These are phyloP conservation scores for Auricularia heimuer DNA, from an alignment of 768 basidiomycete species.

Conservation along the genomic window DNA sequence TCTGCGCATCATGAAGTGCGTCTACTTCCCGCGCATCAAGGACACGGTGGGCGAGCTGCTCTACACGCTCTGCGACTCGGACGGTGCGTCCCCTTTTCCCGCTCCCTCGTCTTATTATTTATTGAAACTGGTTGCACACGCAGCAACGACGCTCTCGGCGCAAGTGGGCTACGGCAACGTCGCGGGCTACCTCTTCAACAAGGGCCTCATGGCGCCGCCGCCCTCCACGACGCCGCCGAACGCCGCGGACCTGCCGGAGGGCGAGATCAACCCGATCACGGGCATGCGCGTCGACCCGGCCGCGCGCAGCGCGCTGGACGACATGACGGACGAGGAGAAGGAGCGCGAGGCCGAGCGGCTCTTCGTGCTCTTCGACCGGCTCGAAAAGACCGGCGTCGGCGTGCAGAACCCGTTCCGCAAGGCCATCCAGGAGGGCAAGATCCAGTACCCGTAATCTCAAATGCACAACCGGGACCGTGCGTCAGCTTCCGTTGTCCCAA, in stretches of 20 bases:
- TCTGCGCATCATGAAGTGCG: conserved; percentile 62
- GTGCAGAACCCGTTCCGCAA: conserved; percentile 58
- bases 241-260: conserved; percentile 13
- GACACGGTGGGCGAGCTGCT: conserved; percentile 80
- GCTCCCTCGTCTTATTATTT: neutral
- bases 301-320: conserved; percentile 25
- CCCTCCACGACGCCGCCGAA: conserved; percentile 21
- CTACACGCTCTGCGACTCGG: conserved; percentile 70
- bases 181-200: conserved; percentile 88
- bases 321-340: conserved; percentile 95
- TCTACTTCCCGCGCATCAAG: conserved; percentile 66
- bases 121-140: neutral
- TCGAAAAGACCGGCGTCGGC: conserved; percentile 62
- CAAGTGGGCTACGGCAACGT: conserved; percentile 93
- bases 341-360: conserved; percentile 87
- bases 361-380: conserved; percentile 81
- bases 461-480: too few relatives aligned
- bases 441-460: conserved; percentile 8
- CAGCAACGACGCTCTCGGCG: conserved; percentile 62
- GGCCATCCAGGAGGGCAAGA: conserved; percentile 44
- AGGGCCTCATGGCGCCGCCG: conserved; percentile 67
- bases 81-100: conserved; percentile 35
- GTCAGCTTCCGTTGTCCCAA: too few relatives aligned
- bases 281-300: conserved; percentile 3
- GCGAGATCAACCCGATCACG: conserved; percentile 75